Conservation (phyloP, 2,329 filamentous ascomycete species). For the Albifimbria verrucaria region DNA sequence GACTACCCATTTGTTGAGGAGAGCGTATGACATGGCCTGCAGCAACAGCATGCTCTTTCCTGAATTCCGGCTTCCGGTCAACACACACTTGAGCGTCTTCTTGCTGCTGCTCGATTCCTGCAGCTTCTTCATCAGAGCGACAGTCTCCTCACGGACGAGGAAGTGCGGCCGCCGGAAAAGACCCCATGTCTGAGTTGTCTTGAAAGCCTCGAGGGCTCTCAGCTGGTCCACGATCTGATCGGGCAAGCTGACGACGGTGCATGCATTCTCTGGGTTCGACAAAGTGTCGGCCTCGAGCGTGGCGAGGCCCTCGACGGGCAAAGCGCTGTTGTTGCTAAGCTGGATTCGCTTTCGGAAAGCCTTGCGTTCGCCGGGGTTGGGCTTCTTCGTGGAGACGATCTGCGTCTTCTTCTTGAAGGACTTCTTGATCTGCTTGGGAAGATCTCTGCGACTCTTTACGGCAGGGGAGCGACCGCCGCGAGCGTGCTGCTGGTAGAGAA, state of each 20-base stretch:
- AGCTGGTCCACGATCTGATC: constrained; percentile 72
- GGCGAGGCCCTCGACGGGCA: constrained; percentile 67
- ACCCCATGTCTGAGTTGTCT: constrained; percentile 82
- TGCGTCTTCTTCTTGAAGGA: constrained; percentile 51
- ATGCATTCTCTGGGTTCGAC: constrained; percentile 52
- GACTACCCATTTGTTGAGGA: constrained; percentile 83
- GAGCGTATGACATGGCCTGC: constrained; percentile 78
- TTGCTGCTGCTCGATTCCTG: constrained; percentile 49
- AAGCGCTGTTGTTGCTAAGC: constrained; percentile 89
- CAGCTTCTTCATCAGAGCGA: constrained; percentile 65
- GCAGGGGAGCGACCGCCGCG: constrained; percentile 24
- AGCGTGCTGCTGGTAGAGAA: constrained; percentile 35
- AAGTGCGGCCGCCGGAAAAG: constrained; percentile 80
- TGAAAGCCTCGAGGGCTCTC: constrained; percentile 84
- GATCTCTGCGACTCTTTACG: constrained; percentile 32
- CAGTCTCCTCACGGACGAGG: constrained; percentile 74
- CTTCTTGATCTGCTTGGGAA: constrained; percentile 37
- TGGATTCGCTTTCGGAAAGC: constrained; percentile 84
- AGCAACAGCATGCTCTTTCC: constrained; percentile 87
- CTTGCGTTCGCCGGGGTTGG: constrained; percentile 77
- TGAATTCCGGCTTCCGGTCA: constrained; percentile 69
- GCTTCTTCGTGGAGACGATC: constrained; percentile 49
- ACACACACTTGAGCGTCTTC: constrained; percentile 59
- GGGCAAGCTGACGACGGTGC: constrained; percentile 67
- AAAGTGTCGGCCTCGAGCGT: constrained; percentile 56